Evolutionary conservation across 192 early-diverging fungal species (phyloP), one percentile per base, ranked within the genome.

Genomic region (Coemansia sp.): DNA sequence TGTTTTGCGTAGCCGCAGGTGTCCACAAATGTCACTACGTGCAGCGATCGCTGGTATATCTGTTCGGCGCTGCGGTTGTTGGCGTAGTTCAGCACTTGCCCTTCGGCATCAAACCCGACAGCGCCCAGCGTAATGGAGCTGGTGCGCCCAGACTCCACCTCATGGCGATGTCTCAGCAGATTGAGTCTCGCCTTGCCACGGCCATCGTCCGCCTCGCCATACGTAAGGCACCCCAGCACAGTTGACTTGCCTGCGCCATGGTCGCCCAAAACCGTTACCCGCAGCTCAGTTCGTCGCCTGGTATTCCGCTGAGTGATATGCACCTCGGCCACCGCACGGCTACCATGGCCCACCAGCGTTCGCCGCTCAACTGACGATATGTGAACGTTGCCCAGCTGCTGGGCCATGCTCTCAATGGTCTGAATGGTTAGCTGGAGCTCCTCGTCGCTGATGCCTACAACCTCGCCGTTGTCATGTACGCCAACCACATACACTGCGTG

Each of bases 71-170:
- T 71, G 87, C 86, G 90, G 11, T 82, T 73, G 69, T 83, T 72
- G 56, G 81, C 85, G 51, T 90, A 91, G 71, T 88, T 94, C 40
- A 94, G 71, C 30, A 89, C 65, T 17, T 73, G 54, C 10, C 87
- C 91, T 5, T 75, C 78, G 8, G 80, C 79, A 26, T 81, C 82
- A 68, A 90, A 97, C 1, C 94, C 92, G 58, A 97, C 80, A 43
- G 91, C 87, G 50, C 91, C 91, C 45, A 88, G 83, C 0, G 90
- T 81, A 21, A 97, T 88, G 17, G 89, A 91, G 17, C 88, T 90
- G n/a, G 92, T 97, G 11, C 90, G 69, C n/a, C 94, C 94, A 13
- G 86, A 80, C 70, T 90, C 91, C 21, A 97, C 79, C 59, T 97
- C 94, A 61, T 97, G 94, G 21, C 83, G 85, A 75, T 97, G 94